Base-by-base conservation (phyloP, 164 flowering plant species). In the Saururus chinensis region DNA sequence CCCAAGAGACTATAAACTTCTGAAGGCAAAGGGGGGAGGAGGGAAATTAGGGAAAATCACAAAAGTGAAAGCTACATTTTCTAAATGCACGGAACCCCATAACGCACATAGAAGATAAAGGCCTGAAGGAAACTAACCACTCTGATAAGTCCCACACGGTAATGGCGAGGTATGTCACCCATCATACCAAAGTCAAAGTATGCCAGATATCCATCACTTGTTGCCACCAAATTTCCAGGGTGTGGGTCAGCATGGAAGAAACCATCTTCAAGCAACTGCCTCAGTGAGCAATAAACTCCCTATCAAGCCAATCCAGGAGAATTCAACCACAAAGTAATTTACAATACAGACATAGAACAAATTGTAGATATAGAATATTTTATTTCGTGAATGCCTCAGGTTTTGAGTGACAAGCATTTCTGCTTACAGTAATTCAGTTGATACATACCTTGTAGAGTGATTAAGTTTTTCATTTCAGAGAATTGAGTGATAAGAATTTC, bases 111-210 rank as follows among this genome's bases (percentile, higher is more conserved):
- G 6, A 30, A 30, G 37, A 30, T 30, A 30, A 55, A 20, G 20
- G 19, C 19, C 56, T 58, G 53, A 56, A 37, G 42, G 69, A 10
- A 23, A 54, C 85, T 74, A 76, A 92, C 98, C 87, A 92, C 70
- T 85, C 79, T 90, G 65, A 92, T 89, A 60, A 92, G 95, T 54
- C 98, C 98, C 0, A 92, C 86, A 48, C 96, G 92, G 56, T 78
- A 92, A 79, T 92, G 96, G 49, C 93, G 93, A 64, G 98, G 98
- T 64, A 92, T 85, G 64, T 89, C 86, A 42, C 98, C 96, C 98
- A 92, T 89, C 98, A 92, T 92, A 68, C 96, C 98, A 77, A 92
- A 92, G 75, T 92, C 98, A 73, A 92, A 89, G 81, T 89, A 92
- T 63, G 88, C 96, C 63, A 92, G 88, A 57, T 79, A 78, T 19